Percentiles rank a stretch among this genome's conserved stretches.
These are phyloP conservation scores for Pythium aristosporum DNA, from an alignment of 352 stramenopile genomes.

Conservation along the genomic window DNA sequence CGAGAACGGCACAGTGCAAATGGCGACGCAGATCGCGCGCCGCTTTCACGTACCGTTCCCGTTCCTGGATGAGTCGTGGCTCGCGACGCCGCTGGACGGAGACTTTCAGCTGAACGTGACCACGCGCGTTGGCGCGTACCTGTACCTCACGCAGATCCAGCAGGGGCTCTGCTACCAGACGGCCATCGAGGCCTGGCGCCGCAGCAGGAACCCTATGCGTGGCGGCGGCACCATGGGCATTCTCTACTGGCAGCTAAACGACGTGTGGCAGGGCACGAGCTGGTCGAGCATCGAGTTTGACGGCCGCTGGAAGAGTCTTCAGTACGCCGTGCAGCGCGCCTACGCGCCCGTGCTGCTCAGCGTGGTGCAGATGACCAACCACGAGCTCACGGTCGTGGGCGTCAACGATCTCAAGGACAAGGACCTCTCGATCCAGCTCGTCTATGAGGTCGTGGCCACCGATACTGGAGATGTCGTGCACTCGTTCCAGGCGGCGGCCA, in stretches of 20 bases:
- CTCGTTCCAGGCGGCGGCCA: neutral
- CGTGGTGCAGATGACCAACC: conserved; percentile 24
- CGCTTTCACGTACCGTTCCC: conserved; percentile 74
- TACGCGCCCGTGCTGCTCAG: conserved; percentile 73
- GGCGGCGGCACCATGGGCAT: conserved; percentile 70
- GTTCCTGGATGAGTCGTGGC: conserved; percentile 57
- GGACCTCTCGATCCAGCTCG: conserved; percentile 9
- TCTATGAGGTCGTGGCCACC: conserved; percentile 15
- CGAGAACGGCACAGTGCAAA: conserved; percentile 72
- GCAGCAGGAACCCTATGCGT: conserved; percentile 45
- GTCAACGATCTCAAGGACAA: conserved; percentile 17
- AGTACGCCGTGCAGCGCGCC: conserved; percentile 66
- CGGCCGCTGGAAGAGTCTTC: conserved; percentile 79
- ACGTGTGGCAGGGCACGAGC: conserved; percentile 86
- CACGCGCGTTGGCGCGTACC: conserved; percentile 54
- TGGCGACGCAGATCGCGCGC: conserved; percentile 64
- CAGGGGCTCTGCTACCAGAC: conserved; percentile 80
- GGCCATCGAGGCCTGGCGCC: conserved; percentile 69
- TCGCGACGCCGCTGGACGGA: conserved; percentile 24
- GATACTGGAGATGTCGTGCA: conserved; percentile 9
- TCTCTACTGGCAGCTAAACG: conserved; percentile 89
- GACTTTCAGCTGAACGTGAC: conserved; percentile 8
- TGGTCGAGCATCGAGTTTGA: conserved; percentile 86
- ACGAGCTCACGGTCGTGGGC: conserved; percentile 4
- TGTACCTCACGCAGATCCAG: conserved; percentile 80